phyloP scores from a whole-genome alignment of 2,329 filamentous ascomycete genomes.

The Neonectria ditissima region DNA sequence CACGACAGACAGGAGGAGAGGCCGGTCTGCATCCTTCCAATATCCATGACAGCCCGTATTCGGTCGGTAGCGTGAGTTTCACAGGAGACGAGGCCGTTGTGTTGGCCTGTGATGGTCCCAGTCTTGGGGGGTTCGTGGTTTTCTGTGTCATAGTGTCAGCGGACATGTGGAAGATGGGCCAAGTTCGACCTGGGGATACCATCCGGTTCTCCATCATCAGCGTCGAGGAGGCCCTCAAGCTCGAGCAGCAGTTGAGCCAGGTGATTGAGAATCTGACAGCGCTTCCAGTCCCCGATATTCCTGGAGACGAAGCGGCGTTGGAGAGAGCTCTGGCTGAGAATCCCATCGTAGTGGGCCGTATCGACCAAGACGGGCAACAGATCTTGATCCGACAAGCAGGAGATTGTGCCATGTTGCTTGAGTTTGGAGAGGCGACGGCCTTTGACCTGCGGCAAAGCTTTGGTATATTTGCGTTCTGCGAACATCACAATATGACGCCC shows the following conservation, averaged over 20 bases:
- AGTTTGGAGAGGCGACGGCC: conserved; percentile 46
- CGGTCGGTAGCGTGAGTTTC: conserved; percentile 56
- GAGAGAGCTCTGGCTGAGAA: background rate
- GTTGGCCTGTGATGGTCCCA: conserved; percentile 54
- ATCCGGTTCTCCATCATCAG: conserved; percentile 49
- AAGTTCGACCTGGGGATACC: conserved; percentile 53
- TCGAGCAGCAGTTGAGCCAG: conserved; percentile 37
- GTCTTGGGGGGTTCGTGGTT: conserved; percentile 56
- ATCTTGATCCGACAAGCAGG: conserved; percentile 48
- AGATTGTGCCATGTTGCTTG: conserved; percentile 50
- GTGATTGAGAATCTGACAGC: conserved; percentile 39
- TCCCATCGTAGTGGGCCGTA: conserved; percentile 29
- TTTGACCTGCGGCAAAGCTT: conserved; percentile 51
- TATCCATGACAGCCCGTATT: conserved; percentile 54
- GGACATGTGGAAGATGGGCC: conserved; percentile 58
- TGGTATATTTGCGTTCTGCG: conserved; percentile 50
- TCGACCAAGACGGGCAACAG: conserved; percentile 30
- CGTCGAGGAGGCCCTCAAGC: conserved; percentile 40
- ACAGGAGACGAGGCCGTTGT: conserved; percentile 57
- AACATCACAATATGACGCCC: conserved; percentile 43
- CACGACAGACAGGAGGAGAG: conserved; percentile 51
- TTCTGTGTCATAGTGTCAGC: conserved; percentile 52
- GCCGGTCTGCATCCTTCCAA: conserved; percentile 58
- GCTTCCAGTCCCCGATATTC: background rate
- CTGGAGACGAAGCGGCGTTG: background rate